Evolutionary conservation across 306 rosid genomes (phyloP).

Genomic region (Quercus suber): DNA sequence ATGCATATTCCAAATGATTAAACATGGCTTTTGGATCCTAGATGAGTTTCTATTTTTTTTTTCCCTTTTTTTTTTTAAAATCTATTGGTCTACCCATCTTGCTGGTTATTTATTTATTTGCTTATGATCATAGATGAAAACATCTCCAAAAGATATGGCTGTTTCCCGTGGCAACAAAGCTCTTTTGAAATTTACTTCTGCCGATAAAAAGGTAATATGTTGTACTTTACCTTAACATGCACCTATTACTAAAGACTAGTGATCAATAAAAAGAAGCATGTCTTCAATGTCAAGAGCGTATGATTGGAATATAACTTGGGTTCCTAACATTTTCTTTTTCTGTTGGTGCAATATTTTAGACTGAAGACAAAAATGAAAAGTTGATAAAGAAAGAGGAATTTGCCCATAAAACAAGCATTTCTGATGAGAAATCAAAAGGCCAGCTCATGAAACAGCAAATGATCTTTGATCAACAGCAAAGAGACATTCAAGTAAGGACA

Average conservation of each 20-base stretch:
- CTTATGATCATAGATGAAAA: slow-evolving; percentile 41
- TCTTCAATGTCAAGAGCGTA: not conserved
- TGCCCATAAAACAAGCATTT: slow-evolving; percentile 31
- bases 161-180: slow-evolving; percentile 47
- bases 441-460: slow-evolving; percentile 53
- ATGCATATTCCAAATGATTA: not conserved
- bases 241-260: not conserved
- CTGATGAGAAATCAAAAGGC: slow-evolving; percentile 54
- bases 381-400: slow-evolving; percentile 42
- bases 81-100: not conserved
- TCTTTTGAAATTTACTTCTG: slow-evolving; percentile 37
- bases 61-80: too few species aligned
- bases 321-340: slow-evolving; percentile 12
- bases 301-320: slow-evolving; percentile 1
- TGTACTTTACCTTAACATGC: slow-evolving; percentile 2
- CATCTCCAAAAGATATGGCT: slow-evolving; percentile 28
- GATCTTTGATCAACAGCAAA: slow-evolving; percentile 75
- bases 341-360: slow-evolving; percentile 29
- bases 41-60: not conserved
- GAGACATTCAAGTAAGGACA: slow-evolving; percentile 62
- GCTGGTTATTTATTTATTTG: slow-evolving; percentile 12
- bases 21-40: not conserved
- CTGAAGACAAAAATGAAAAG: slow-evolving; percentile 33
- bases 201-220: slow-evolving; percentile 51
- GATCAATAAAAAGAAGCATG: not conserved